Evolutionary conservation across 192 early-diverging fungal genomes (phyloP), one percentile per base, ranked within the genome.

Genomic region (Funneliformis mosseae): DNA sequence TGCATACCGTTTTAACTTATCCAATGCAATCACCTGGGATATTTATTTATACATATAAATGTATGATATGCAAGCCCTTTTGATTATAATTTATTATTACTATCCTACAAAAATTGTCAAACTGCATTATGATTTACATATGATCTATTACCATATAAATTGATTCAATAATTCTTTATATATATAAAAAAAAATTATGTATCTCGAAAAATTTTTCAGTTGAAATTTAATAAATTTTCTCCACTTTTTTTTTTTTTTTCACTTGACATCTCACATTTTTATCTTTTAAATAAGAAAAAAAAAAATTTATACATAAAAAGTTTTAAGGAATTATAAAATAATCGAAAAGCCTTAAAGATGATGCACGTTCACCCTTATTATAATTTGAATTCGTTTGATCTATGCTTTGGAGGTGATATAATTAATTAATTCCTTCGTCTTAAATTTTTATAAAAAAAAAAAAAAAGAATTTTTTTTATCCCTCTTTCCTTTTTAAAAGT

Each of bases 71-170:
- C 48, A 50, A 50, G 48, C 48, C 48, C 48, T 50, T 50, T 50
- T 10, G n/a, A n/a, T n/a, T n/a, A n/a, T n/a, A n/a, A n/a, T n/a
- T n/a, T n/a, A 50, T 50, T 50, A 50, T 50, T 50, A 14, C 18
- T 16, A 55, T 55, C 18, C 48, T 55, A 33, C 18, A 55, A 55
- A 50, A 50, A 50, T 50, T 50, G 48, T 50, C 48, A 50, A 55
- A 55, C 50, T 55, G 50, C 50, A 55, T 55, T 55, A 55, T 55
- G 50, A 55, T 55, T 55, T 55, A 55, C 50, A 55, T 55, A 55
- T 55, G 50, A 55, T 55, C 50, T 18, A 55, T 55, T 55, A 55
- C 50, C 50, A 55, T 55, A 55, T 55, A 55, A 55, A 55, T 18
- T 55, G 12, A 55, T 14, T 55, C 16, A 16, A 55, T 9, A 9